Evolutionary conservation across 225 moss, liverwort and hornwort genomes (phyloP).

Genomic region (Polytrichum commune): DNA sequence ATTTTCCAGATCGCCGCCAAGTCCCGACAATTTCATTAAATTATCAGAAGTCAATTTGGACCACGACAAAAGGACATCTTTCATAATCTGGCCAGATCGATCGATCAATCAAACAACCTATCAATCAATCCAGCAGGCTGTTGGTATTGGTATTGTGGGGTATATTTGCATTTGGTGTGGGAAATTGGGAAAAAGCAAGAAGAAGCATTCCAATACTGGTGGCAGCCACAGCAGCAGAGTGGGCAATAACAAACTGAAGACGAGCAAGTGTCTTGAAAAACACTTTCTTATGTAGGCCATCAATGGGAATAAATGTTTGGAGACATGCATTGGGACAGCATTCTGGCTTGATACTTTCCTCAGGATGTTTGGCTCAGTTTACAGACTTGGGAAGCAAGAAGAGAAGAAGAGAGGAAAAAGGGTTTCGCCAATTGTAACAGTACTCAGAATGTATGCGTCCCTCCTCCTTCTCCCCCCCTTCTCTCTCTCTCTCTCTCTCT

Average conservation of each 20-base stretch:
- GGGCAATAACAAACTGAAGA: background rate
- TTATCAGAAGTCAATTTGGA: no score
- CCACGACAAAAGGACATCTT: no score
- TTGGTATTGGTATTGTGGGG: background rate
- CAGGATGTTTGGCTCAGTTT: background rate
- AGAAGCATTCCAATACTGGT: background rate
- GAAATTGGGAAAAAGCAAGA: background rate
- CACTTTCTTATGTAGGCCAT: background rate
- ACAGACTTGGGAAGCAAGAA: background rate
- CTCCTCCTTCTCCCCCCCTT: background rate
- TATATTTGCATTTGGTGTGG: background rate
- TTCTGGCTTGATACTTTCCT: constrained; percentile 1
- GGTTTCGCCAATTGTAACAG: background rate
- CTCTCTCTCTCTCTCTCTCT: background rate
- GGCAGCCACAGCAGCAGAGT: background rate
- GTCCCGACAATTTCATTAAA: no score
- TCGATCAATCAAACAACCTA: background rate
- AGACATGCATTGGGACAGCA: constrained; percentile 5
- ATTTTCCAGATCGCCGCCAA: no score
- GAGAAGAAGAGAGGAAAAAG: background rate
- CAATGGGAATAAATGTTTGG: background rate
- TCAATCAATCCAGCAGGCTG: background rate
- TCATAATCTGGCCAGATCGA: no score
- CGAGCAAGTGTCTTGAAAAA: background rate
- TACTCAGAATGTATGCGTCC: background rate